Evolutionary conservation across 495 filamentous ascomycete genomes (phyloP).

Genomic region (Xylaria cubensis): DNA sequence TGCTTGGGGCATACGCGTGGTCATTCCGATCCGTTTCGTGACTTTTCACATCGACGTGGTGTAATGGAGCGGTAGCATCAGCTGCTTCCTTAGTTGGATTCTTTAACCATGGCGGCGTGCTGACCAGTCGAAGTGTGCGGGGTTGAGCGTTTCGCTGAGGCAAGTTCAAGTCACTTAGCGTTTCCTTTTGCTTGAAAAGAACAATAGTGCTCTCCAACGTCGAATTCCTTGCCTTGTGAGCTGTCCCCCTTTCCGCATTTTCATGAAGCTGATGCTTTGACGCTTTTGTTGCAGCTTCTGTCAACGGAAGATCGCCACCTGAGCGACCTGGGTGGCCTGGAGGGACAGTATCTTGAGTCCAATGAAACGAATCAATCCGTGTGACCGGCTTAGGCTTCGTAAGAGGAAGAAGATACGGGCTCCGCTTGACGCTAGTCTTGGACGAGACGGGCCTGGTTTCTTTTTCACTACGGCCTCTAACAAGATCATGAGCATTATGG

Average conservation of each 20-base stretch:
- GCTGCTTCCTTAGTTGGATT: slow-evolving; percentile 38
- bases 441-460: not conserved
- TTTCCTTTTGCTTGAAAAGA: not conserved
- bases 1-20: not conserved
- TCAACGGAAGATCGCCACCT: not conserved
- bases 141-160: not conserved
- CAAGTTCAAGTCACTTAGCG: not conserved
- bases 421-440: slow-evolving; percentile 7
- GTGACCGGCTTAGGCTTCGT: slow-evolving; percentile 8
- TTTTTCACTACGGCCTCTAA: not conserved
- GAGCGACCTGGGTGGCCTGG: not conserved
- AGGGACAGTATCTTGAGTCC: slow-evolving; percentile 6
- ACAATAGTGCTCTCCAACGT: not conserved
- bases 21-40: not conserved
- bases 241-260: not conserved
- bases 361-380: slow-evolving; percentile 17
- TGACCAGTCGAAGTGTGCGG: slow-evolving; percentile 40
- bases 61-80: slow-evolving; percentile 19
- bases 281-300: not conserved
- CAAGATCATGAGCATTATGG: slow-evolving; percentile 5
- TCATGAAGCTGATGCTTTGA: not conserved
- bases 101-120: slow-evolving; percentile 47
- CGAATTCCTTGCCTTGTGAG: not conserved
- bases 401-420: slow-evolving; percentile 2
- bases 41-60: slow-evolving; percentile 9